Base-by-base conservation (phyloP, 768 basidiomycete species). In the Lentinula sp. region DNA sequence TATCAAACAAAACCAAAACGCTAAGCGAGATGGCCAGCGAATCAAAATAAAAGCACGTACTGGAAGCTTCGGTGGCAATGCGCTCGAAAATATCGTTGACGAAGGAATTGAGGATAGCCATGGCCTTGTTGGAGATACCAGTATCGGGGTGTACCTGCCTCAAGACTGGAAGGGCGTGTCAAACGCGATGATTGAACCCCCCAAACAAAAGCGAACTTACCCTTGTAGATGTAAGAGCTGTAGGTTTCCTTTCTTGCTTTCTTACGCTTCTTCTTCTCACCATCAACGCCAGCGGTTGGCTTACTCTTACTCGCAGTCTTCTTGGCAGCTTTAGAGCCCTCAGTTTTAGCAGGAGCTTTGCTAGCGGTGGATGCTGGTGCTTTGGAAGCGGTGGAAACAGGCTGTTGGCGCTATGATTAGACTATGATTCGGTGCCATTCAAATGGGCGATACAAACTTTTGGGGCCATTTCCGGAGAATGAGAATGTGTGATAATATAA, bases 91-190 rank as follows among this genome's bases (percentile, higher is more conserved):
- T 93, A 66, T 94, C 93, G 70, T 95, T 94, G 75, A 95, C 93
- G 65, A 95, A 94, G 33, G 88, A 90, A 81, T 94, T 92, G 48
- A 93, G 78, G 69, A 95, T 94, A 64, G 90, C 88, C 91, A 94
- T 93, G 2, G 90, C 89, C 76, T 96, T 96, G 85, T 93, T 96
- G 42, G 94, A 96, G 83, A 97, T 96, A 88, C 95, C 95, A 57
- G 95, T 96, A 69, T 96, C 95, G 57, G 95, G 96, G 79, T 96
- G 95, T 65, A 97, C 94, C 79, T 97, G 96, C 79, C 91, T 97
- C 68, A 97, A 83, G 66, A 97, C 95, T 93, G 61, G 36, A 28
- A 16, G 23, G 32, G 42, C 57, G 32, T 33, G 10, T 61, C 23
- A 55, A 10, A 16, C n/a, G 16, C 52, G 28, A 60, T 35, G n/a